A percentile compares a stretch with the other conserved stretches of the same genome.
Evolutionary conservation across 306 rosid species (phyloP).

Genomic region (Dalbergia oliveri): DNA sequence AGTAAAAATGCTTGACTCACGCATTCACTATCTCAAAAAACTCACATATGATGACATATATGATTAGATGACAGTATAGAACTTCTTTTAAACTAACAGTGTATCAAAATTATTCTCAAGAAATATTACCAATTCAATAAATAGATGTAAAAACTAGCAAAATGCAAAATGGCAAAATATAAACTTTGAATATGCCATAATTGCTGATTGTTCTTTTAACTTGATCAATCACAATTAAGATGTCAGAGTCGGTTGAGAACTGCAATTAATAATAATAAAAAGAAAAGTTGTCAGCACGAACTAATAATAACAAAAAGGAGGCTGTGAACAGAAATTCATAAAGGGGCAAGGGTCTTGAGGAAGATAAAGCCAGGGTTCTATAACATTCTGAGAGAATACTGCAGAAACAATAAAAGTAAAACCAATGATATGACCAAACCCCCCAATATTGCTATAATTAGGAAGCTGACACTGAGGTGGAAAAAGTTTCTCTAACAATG

Average conservation of each 20-base stretch:
- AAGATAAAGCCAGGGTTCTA: not conserved
- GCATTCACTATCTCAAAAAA: no score
- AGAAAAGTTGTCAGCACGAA: not conserved
- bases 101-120: not conserved
- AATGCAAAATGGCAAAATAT: not conserved
- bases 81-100: no score
- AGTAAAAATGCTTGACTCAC: no score
- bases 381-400: not conserved
- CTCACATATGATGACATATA: no score
- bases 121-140: not conserved
- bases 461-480: constrained; percentile 9
- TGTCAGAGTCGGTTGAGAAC: constrained; percentile 2
- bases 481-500: not conserved
- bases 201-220: not conserved
- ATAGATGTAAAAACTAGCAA: constrained; percentile 18
- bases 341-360: not conserved
- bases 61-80: no score
- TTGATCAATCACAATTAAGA: constrained; percentile 1
- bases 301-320: not conserved
- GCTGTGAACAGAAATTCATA: not conserved
- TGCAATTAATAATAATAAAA: not conserved
- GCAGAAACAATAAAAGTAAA: not conserved
- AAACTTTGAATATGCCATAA: not conserved
- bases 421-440: not conserved
- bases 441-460: not conserved